Conservation (phyloP, 2,329 filamentous ascomycete genomes). For the Cladosporium sp. region DNA sequence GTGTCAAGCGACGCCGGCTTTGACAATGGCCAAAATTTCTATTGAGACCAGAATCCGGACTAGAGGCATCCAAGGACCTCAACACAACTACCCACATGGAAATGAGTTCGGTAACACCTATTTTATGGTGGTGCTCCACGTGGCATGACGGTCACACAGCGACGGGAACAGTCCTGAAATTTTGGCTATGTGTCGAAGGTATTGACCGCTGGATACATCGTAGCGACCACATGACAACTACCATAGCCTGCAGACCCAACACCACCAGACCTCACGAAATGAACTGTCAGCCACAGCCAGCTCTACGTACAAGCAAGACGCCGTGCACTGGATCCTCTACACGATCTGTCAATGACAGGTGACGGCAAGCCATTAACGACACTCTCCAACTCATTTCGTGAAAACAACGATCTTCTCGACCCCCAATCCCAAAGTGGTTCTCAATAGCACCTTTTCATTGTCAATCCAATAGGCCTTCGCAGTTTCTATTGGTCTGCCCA, state of each 20-base stretch:
- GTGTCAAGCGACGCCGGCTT: too few relatives aligned
- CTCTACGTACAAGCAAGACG: too few relatives aligned
- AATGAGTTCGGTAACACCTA: background rate
- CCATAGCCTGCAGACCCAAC: too few relatives aligned
- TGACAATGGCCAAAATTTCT: conserved; percentile 4
- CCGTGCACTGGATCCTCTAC: too few relatives aligned
- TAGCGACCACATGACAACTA: too few relatives aligned
- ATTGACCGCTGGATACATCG: too few relatives aligned
- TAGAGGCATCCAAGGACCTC: conserved; percentile 7
- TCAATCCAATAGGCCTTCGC: background rate
- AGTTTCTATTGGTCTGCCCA: conserved; percentile 1
- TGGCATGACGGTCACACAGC: conserved; percentile 11
- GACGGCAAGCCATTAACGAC: conserved; percentile 1
- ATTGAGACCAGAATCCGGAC: conserved; percentile 18
- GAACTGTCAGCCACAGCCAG: too few relatives aligned
- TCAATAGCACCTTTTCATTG: conserved; percentile 3
- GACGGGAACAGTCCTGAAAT: conserved; percentile 6
- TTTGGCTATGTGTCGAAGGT: background rate
- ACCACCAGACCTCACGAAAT: too few relatives aligned
- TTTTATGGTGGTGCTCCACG: background rate
- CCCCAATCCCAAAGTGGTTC: background rate
- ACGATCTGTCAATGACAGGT: background rate
- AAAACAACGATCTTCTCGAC: conserved; percentile 1
- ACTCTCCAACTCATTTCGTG: background rate
- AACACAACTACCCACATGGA: conserved; percentile 6